phyloP scores from a whole-genome alignment of 495 filamentous ascomycete species.

The Bryoglossum gracile region DNA sequence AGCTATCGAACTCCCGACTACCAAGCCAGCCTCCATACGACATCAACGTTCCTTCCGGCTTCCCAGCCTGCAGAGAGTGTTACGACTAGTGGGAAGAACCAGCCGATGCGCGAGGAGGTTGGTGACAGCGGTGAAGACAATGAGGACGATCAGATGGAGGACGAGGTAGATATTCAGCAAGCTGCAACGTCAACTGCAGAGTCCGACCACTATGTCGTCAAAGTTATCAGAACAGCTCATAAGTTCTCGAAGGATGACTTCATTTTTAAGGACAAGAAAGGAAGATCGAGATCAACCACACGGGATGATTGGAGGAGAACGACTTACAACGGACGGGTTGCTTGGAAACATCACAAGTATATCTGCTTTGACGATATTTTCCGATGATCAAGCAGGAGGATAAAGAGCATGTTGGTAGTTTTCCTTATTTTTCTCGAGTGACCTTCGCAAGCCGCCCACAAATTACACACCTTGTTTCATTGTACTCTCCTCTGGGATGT shows the following conservation, averaged over 20 bases:
- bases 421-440: not conserved
- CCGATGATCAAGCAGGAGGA: too few species aligned
- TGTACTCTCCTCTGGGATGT: conserved; percentile 8
- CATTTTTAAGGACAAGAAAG: conserved; percentile 1
- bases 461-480: too few species aligned
- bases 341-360: conserved; percentile 4
- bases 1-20: too few species aligned
- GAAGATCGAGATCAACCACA: not conserved
- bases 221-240: not conserved
- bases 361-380: too few species aligned
- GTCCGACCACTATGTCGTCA: not conserved
- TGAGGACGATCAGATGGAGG: too few species aligned
- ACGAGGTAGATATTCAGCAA: too few species aligned
- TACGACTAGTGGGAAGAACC: not conserved
- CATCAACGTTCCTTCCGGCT: not conserved
- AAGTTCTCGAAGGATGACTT: not conserved
- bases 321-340: not conserved
- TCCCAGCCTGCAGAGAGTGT: not conserved
- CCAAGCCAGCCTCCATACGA: too few species aligned
- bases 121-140: not conserved
- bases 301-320: conserved; percentile 3
- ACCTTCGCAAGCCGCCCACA: too few species aligned
- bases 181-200: too few species aligned
- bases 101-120: too few species aligned
- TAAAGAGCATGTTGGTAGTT: not conserved